Base-by-base conservation (phyloP, 345 rosid species). In the Barbarea vulgaris region DNA sequence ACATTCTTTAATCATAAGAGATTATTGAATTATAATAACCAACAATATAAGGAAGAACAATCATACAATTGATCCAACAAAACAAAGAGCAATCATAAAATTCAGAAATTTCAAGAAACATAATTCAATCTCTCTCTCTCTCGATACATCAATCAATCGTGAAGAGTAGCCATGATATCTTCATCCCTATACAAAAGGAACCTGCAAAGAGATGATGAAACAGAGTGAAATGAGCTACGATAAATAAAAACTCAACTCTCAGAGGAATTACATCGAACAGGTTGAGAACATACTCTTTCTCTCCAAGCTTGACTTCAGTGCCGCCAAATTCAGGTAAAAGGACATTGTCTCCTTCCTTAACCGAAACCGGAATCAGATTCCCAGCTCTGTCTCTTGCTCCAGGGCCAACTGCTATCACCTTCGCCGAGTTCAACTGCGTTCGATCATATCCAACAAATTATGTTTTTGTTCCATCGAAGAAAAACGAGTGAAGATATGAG, bases 301-400 rank as follows among this genome's bases (percentile, higher is more conserved):
- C 91, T 24, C 83, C 91, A 13, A 93, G 91, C 84, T 90, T 90
- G 31, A 90, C 93, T 82, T 93, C 82, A 41, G 91, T 86, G 47
- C 97, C 94, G 0, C 86, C 91, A 53, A 84, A 90, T 31, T 86
- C 89, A 8, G 93, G 87, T 80, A 93, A 82, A 72, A 90, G 93
- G 37, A 93, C 96, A 2, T 79, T 85, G 62, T 90, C 96, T 9
- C 94, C 98, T 87, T 92, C 94, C 85, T 90, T 88, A 42, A 90
- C 84, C 50, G 73, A 75, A 14, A 87, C 81, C 8, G 93, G 93
- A 60, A 88, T 84, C 14, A 64, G 75, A 44, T 90, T 87, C 57
- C 93, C 94, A 53, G 89, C 85, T 66, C 84, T 75, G 69, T 73
- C 85, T 30, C 83, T 83, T 33, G 84, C 72, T 24, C 96, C 97